Percentiles rank a stretch among this genome's conserved stretches.
Conservation (phyloP, 176 grass and related monocot genomes). For the Eleusine coracana region DNA sequence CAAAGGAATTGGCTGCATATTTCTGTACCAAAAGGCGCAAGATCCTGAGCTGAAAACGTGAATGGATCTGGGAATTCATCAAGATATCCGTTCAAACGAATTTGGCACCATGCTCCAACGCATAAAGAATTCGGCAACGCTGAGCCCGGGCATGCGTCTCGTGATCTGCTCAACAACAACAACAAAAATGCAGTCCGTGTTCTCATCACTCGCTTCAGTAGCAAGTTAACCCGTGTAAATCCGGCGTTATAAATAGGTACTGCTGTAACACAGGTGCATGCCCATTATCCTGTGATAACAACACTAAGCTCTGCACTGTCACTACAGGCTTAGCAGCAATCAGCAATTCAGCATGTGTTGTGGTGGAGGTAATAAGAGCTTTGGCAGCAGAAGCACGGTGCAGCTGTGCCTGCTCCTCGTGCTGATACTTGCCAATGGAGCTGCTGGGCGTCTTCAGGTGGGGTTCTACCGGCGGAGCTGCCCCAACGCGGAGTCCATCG, state of each 20-base stretch:
- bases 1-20: background rate
- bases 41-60: conserved; percentile 4
- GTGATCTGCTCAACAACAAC: too few relatives aligned
- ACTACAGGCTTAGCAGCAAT: too few relatives aligned
- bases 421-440: background rate
- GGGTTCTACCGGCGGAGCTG: conserved; percentile 18
- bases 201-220: too few relatives aligned
- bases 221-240: too few relatives aligned
- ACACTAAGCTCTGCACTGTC: too few relatives aligned
- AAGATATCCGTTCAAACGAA: background rate
- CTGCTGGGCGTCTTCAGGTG: background rate
- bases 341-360: too few relatives aligned
- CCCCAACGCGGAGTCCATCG: background rate
- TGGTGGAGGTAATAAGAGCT: background rate
- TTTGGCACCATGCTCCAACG: background rate
- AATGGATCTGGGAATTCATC: background rate
- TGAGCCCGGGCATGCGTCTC: too few relatives aligned
- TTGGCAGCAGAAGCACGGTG: background rate
- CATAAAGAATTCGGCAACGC: background rate
- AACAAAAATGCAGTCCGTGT: too few relatives aligned
- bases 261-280: too few relatives aligned
- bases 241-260: too few relatives aligned
- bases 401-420: background rate
- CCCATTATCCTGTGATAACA: too few relatives aligned
- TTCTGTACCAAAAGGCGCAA: background rate